phyloP scores from a whole-genome alignment of 2,329 filamentous ascomycete species.

The Lanzia echinophila region DNA sequence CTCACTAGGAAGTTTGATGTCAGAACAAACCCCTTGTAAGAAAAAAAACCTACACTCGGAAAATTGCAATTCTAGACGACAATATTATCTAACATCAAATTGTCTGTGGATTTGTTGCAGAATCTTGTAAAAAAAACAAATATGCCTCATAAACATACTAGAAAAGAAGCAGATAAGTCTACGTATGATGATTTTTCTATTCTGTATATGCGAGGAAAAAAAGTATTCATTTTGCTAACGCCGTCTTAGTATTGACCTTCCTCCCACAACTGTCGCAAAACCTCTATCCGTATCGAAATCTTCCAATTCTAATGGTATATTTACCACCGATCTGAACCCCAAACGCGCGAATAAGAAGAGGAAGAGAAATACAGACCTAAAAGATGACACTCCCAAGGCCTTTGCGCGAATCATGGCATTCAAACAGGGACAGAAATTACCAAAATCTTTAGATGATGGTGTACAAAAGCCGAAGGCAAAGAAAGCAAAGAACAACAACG shows the following conservation, averaged over 20 bases:
- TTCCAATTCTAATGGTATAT: conserved; percentile 33
- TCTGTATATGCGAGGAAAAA: conserved; percentile 3
- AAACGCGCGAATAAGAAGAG: conserved; percentile 35
- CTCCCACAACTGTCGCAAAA: conserved; percentile 52
- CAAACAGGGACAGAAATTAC: conserved; percentile 52
- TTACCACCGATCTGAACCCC: conserved; percentile 29
- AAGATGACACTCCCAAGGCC: conserved; percentile 73
- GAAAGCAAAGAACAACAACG: conserved; percentile 21
- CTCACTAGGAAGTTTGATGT: too few species aligned
- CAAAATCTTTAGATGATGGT: conserved; percentile 68
- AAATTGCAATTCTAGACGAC: not conserved
- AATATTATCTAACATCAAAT: not conserved
- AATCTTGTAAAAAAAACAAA: not conserved
- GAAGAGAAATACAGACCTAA: conserved; percentile 41
- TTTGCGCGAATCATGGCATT: conserved; percentile 82
- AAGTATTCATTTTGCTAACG: conserved; percentile 17
- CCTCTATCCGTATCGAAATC: conserved; percentile 49
- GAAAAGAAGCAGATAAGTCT: conserved; percentile 49
- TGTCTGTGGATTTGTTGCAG: not conserved
- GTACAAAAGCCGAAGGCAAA: conserved; percentile 30
- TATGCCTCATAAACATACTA: conserved; percentile 87
- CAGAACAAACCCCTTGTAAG: not conserved
- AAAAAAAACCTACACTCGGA: not conserved
- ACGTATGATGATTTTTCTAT: conserved; percentile 38
- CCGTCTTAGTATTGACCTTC: conserved; percentile 39